Evolutionary conservation across 306 rosid genomes (phyloP).

Genomic region (Sesbania bispinosa): DNA sequence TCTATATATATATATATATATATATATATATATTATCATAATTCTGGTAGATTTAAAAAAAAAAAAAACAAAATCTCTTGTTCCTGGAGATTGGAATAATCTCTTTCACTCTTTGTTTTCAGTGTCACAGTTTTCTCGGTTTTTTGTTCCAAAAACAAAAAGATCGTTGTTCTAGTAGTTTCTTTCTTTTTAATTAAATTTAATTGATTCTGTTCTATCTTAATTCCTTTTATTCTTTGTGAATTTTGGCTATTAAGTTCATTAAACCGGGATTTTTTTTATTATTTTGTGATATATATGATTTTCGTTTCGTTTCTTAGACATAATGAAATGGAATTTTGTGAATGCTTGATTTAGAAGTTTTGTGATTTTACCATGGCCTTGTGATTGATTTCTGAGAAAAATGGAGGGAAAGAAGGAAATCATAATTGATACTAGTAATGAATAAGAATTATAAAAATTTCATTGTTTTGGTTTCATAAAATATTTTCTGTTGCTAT

Average conservation of each 20-base stretch:
- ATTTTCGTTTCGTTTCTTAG: neutral
- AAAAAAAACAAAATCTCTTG: too few species aligned
- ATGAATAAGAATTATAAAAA: neutral
- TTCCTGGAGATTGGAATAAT: too few species aligned
- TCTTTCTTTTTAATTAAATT: too few species aligned
- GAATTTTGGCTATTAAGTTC: neutral
- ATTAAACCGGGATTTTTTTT: neutral
- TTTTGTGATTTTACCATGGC: neutral
- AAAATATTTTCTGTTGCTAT: too few species aligned
- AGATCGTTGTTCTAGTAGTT: too few species aligned
- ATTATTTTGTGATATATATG: neutral
- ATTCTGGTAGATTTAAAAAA: too few species aligned
- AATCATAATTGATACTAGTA: neutral
- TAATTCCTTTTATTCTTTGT: neutral
- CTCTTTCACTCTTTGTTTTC: too few species aligned
- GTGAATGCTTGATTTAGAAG: neutral
- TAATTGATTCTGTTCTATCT: neutral
- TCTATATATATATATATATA: too few species aligned
- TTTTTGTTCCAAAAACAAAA: too few species aligned
- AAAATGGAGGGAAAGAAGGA: neutral
- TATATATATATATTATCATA: too few species aligned
- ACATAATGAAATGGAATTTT: neutral
- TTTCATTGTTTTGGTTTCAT: conserved; percentile 3
- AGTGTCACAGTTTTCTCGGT: neutral
- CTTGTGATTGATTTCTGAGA: conserved; percentile 1